Evolutionary conservation across 345 rosid genomes (phyloP), one percentile per base, ranked within the genome.

Genomic region (Eucalyptus camaldulensis): DNA sequence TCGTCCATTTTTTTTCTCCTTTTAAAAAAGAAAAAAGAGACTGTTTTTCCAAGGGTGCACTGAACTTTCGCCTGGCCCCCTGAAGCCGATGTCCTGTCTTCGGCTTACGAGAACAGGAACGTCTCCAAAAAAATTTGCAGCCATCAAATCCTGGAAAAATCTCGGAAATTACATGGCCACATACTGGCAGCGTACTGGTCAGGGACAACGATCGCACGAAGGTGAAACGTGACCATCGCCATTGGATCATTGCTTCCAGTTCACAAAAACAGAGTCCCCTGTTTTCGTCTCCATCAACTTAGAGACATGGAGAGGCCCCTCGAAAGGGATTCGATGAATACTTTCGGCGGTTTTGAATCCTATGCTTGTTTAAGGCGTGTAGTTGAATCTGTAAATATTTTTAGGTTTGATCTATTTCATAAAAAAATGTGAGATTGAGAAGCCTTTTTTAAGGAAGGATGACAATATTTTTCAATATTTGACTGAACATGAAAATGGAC

Each of bases 401-500:
- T 21, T 22, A 16, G 62, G 62, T 24, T 56, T 1, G 12, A 19
- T 53, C 21, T 53, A 53, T 8, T 53, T 53, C 58, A 8, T 8
- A 53, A 53, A 53, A 53, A 19, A 24, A 2, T 56, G 62, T 56
- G 62, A 10, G 58, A 8, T 21, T 5, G 5, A 19, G 58, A 53
- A 53, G 25, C 6, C 27, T 24, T 56, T 56, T 56, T 24, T 9
- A 10, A 24, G 62, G 29, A 56, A 22, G 13, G 27, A 8, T 56
- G 62, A 4, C 13, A 56, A 56, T 56, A 24, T 56, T 53, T 53
- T 53, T 53, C 21, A 1, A 9, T 24, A 1, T 56, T 22, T 9
- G 6, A 1, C 5, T 10, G 6, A 56, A 4, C 1, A 0, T 56
- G 29, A 56, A 56, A 22, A 24, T 56, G 2, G 5, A 56, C 2